These are phyloP conservation scores for Nigrograna mackinnonii DNA, from an alignment of 2,329 filamentous ascomycete species.

Conservation along the genomic window DNA sequence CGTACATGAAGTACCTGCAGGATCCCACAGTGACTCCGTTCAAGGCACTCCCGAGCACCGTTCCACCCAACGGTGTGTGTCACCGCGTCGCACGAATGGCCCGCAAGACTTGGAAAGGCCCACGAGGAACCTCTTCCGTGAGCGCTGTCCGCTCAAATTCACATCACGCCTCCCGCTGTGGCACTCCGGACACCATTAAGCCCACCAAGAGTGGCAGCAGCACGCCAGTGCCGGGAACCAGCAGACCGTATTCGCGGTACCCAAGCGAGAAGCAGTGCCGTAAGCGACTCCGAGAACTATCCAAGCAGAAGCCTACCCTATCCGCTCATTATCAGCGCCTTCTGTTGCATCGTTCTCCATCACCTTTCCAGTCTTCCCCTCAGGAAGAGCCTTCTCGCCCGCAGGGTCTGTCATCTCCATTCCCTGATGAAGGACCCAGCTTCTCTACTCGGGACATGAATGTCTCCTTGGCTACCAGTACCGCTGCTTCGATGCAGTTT, in stretches of 20 bases:
- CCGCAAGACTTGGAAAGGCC: constrained; percentile 61
- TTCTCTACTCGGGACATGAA: constrained; percentile 56
- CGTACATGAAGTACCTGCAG: constrained; percentile 67
- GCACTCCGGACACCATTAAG: constrained; percentile 49
- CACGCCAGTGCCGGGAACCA: constrained; percentile 48
- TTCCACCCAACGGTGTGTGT: constrained; percentile 67
- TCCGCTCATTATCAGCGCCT: constrained; percentile 68
- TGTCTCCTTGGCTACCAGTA: constrained; percentile 54
- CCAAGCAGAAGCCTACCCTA: constrained; percentile 64
- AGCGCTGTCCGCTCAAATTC: constrained; percentile 16
- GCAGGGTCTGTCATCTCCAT: constrained; percentile 38
- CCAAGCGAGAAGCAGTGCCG: constrained; percentile 63
- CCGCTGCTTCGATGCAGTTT: constrained; percentile 55
- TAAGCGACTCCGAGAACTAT: constrained; percentile 61
- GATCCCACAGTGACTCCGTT: constrained; percentile 69
- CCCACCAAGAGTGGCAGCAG: constrained; percentile 49
- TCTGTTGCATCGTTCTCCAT: constrained; percentile 63
- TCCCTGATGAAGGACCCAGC: constrained; percentile 22
- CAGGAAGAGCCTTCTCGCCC: constrained; percentile 21
- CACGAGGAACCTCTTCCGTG: constrained; percentile 37
- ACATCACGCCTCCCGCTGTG: constrained; percentile 28
- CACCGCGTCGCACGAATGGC: constrained; percentile 65
- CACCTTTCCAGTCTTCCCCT: constrained; percentile 55
- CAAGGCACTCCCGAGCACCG: constrained; percentile 66
- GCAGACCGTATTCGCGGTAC: constrained; percentile 51